Percentiles rank a stretch among this genome's conserved stretches.
Conservation (phyloP, 805 yeast genomes). For the Cyberlindnera suaveolens region DNA sequence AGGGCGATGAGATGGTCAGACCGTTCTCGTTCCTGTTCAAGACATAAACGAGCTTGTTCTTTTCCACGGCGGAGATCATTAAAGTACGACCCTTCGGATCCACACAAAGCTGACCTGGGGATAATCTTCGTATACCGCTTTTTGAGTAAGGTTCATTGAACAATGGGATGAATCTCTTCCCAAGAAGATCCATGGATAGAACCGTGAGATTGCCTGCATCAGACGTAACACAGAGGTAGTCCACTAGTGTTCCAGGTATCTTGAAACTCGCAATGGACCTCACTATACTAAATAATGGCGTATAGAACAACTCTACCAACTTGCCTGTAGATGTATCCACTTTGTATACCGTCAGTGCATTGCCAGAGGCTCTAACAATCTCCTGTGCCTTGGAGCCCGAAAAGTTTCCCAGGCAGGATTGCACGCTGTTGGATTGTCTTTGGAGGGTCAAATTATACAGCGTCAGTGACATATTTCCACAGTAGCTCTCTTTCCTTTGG, state of each 20-base stretch:
- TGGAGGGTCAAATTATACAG: conserved; percentile 70
- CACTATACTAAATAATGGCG: conserved; percentile 53
- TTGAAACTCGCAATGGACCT: conserved; percentile 47
- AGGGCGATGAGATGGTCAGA: conserved; percentile 59
- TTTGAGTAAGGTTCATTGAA: conserved; percentile 65
- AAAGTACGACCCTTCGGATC: conserved; percentile 72
- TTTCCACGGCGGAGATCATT: conserved; percentile 67
- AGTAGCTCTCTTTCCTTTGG: not conserved
- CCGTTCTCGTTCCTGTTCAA: conserved; percentile 45
- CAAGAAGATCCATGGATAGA: conserved; percentile 36
- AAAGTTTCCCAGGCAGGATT: conserved; percentile 65
- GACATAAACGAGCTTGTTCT: conserved; percentile 64
- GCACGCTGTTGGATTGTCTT: conserved; percentile 46
- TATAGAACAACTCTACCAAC: conserved; percentile 35
- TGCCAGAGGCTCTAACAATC: conserved; percentile 50
- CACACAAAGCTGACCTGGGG: conserved; percentile 69
- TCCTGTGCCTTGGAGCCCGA: conserved; percentile 54
- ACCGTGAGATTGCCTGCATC: conserved; percentile 73
- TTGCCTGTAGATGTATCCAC: conserved; percentile 53
- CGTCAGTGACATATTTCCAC: conserved; percentile 5
- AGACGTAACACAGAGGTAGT: conserved; percentile 60
- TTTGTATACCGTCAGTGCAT: conserved; percentile 46
- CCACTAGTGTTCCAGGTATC: conserved; percentile 46
- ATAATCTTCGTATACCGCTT: conserved; percentile 64
- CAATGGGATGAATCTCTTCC: conserved; percentile 37